phyloP scores from a whole-genome alignment of 805 yeast species.

The Suhomyces xylopsoci region DNA sequence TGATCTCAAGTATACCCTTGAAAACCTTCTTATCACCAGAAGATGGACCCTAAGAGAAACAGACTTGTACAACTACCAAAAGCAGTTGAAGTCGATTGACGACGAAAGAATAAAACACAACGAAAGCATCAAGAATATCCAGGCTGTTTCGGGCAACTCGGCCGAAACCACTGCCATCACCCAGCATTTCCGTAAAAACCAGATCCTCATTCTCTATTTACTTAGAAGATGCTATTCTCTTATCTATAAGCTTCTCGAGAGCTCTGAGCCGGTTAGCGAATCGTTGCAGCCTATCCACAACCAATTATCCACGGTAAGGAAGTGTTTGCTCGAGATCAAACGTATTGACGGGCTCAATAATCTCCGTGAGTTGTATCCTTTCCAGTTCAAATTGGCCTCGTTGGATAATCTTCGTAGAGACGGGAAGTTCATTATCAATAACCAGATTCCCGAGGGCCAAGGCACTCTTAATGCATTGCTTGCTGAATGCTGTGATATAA shows the following conservation, averaged over 20 bases:
- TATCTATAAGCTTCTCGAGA: slow-evolving; percentile 82
- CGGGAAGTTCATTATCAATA: slow-evolving; percentile 88
- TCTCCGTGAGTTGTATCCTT: slow-evolving; percentile 89
- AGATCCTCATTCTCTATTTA: slow-evolving; percentile 62
- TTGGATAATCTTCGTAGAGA: slow-evolving; percentile 83
- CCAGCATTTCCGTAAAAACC: slow-evolving; percentile 24
- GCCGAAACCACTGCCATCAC: background rate
- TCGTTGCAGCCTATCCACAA: slow-evolving; percentile 91
- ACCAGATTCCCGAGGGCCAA: slow-evolving; percentile 95
- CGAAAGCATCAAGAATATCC: slow-evolving; percentile 46
- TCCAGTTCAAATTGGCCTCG: slow-evolving; percentile 89
- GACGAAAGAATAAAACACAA: slow-evolving; percentile 53
- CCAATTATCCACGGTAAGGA: slow-evolving; percentile 85
- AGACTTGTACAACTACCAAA: slow-evolving; percentile 82
- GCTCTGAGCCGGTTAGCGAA: slow-evolving; percentile 94
- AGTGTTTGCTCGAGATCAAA: slow-evolving; percentile 85
- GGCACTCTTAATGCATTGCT: slow-evolving; percentile 88
- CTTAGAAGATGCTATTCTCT: slow-evolving; percentile 88
- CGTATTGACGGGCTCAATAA: slow-evolving; percentile 89
- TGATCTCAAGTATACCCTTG: slow-evolving; percentile 68
- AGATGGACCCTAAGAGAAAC: slow-evolving; percentile 98
- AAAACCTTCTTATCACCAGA: slow-evolving; percentile 82
- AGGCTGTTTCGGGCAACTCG: slow-evolving; percentile 4
- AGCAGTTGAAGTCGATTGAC: slow-evolving; percentile 69
- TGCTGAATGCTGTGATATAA: slow-evolving; percentile 91